These are phyloP conservation scores for Aegilops tauschii DNA, from an alignment of 176 grass and related monocot species.

Conservation along the genomic window DNA sequence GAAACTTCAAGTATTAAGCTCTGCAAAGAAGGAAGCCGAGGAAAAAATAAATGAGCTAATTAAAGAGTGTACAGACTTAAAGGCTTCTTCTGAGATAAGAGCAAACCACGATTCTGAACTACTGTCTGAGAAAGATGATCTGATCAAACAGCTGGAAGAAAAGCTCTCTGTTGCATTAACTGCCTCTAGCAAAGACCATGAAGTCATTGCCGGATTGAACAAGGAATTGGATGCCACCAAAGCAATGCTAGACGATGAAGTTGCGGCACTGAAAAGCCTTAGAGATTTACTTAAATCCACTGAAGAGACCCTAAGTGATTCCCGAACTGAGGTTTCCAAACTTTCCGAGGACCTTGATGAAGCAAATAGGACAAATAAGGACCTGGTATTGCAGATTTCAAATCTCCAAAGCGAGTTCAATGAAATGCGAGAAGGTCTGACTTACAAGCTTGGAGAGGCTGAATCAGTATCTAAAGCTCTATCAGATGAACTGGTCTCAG, in stretches of 20 bases:
- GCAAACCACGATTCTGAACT: constrained; percentile 47
- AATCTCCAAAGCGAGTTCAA: constrained; percentile 62
- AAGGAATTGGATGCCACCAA: constrained; percentile 58
- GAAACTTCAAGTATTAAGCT: constrained; percentile 51
- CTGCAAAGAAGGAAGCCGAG: constrained; percentile 63
- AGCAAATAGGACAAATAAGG: constrained; percentile 61
- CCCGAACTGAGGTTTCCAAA: constrained; percentile 56
- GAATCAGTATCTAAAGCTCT: constrained; percentile 68
- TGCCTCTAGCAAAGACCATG: constrained; percentile 56
- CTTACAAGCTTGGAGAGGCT: constrained; percentile 60
- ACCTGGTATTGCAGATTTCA: constrained; percentile 60
- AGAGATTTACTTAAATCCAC: constrained; percentile 59
- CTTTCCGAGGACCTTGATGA: constrained; percentile 68
- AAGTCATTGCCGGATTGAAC: constrained; percentile 61
- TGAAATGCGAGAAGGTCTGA: constrained; percentile 54
- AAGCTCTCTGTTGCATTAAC: constrained; percentile 67
- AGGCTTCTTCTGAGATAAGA: constrained; percentile 59
- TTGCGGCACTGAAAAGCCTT: constrained; percentile 41
- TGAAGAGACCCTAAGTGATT: constrained; percentile 55
- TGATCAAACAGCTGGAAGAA: constrained; percentile 61
- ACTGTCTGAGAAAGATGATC: constrained; percentile 63
- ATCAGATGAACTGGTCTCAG: constrained; percentile 64
- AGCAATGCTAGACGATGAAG: constrained; percentile 63
- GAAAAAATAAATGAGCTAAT: constrained; percentile 54
- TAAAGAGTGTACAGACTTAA: constrained; percentile 61